Evolutionary conservation across 1,284 basidiomycete genomes (phyloP), one percentile per base, ranked within the genome.

Genomic region (Ustilago cynodontis): DNA sequence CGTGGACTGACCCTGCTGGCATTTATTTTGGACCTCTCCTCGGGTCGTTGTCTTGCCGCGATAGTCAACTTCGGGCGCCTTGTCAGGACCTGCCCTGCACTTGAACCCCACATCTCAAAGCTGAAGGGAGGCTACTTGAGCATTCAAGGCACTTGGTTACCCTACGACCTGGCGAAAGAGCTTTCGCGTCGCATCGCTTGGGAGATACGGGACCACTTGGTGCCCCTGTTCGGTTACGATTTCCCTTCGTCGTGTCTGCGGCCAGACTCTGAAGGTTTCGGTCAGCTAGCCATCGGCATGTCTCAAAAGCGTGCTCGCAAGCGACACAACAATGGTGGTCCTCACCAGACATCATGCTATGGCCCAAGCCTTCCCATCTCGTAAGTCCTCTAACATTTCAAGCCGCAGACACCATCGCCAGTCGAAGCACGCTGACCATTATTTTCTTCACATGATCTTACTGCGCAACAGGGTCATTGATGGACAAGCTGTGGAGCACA

Each of bases 81-180:
- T 3, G 65, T 71, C 1, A 47, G 70, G 13, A 71, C 65, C 6
- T 71, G 59, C 39, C 72, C 75, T 5, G 78, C 70, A 7, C 65
- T 80, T 10, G 66, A 64, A 6, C 76, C 68, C 1, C 62, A 72
- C 55, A 73, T 80, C 47, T 67, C 69, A n/a, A 78, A 77, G 57
- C 65, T 80, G 45, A 74, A 74, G 33, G 78, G 78, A 28, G 78
- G 78, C 0, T 80, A 78, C 28, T 71, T 80, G 8, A 80, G 77
- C 58, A 80, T 80, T 53, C 78, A 80, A 18, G 76, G 78, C 18
- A 80, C 75, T 1, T 80, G 78, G 78, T 65, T 80, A 1, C 71
- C 78, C 0, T 78, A 66, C 43, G 71, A 74, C 18, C 41, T 80
- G 24, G 76, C 78, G 16, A 69, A 73, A 26, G 71, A 78, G 55